Conservation (phyloP, 1,139 yeast species). For the Suhomyces ambrosiae region DNA sequence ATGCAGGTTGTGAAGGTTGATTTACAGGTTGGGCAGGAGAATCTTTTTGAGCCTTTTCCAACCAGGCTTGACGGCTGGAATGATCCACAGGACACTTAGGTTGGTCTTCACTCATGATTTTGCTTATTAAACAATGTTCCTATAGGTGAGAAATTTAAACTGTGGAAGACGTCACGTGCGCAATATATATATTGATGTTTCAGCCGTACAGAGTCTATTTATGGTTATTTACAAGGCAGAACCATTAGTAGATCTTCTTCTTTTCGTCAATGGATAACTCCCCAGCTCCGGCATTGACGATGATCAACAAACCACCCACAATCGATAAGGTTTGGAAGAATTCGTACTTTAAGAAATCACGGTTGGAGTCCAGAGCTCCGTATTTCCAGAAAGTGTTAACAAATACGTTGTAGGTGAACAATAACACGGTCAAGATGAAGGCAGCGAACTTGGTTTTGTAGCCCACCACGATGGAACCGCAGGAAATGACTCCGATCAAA, state of each 20-base stretch:
- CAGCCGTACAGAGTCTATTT: neutral
- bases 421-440: conserved; percentile 68
- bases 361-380: conserved; percentile 67
- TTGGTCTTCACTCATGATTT: conserved; percentile 21
- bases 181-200: neutral
- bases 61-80: conserved; percentile 59
- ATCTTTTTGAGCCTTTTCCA: conserved; percentile 17
- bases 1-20: conserved; percentile 11
- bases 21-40: neutral
- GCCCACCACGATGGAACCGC: conserved; percentile 85
- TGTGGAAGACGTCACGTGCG: neutral
- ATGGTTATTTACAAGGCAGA: neutral
- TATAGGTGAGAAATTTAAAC: conserved; percentile 7
- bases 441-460: conserved; percentile 93
- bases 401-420: conserved; percentile 74
- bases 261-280: conserved; percentile 91
- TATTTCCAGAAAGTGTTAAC: conserved; percentile 91
- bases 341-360: conserved; percentile 91
- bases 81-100: conserved; percentile 72
- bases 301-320: conserved; percentile 88
- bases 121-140: conserved; percentile 2
- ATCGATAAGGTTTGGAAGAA: conserved; percentile 93
- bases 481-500: conserved; percentile 68
- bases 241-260: conserved; percentile 77
- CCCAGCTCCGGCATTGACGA: conserved; percentile 97